Evolutionary conservation across 1,139 yeast species (phyloP).

Genomic region (Geotrichum bryndzae): DNA sequence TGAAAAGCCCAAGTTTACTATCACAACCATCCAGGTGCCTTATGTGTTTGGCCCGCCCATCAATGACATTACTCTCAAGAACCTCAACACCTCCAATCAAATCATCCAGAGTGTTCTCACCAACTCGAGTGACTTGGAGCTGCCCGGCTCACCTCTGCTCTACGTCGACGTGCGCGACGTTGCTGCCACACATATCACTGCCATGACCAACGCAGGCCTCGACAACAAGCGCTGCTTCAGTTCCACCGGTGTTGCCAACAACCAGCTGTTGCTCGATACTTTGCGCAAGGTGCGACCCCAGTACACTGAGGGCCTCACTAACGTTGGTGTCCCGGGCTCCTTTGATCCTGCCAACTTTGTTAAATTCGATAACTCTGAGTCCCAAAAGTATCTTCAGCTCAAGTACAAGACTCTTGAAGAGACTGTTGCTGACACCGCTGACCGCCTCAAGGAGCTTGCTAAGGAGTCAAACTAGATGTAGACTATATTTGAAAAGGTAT

Average conservation of each 20-base stretch:
- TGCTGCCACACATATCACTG: conserved; percentile 17
- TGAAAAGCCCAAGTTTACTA: conserved; percentile 35
- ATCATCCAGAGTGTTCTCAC: conserved; percentile 19
- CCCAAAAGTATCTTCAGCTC: conserved; percentile 21
- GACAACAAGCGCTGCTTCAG: conserved; percentile 40
- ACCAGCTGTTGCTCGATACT: conserved; percentile 34
- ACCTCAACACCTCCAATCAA: conserved; percentile 29
- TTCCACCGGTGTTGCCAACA: conserved; percentile 32
- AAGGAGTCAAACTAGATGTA: background rate
- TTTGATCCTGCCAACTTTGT: conserved; percentile 1
- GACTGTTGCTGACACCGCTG: conserved; percentile 21
- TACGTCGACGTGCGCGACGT: conserved; percentile 17
- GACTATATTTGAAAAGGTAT: background rate
- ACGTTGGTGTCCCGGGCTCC: conserved; percentile 3
- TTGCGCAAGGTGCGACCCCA: conserved; percentile 27
- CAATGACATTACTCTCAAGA: conserved; percentile 25
- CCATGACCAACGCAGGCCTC: conserved; percentile 23
- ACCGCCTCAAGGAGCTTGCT: conserved; percentile 19
- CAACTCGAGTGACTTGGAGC: background rate
- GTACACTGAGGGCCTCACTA: background rate
- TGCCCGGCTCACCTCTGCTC: background rate
- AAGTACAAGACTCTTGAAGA: conserved; percentile 24
- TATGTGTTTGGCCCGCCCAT: conserved; percentile 46
- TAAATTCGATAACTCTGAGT: conserved; percentile 20
- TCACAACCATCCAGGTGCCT: conserved; percentile 42